Evolutionary conservation across 768 basidiomycete species (phyloP), one percentile per base, ranked within the genome.

Genomic region (Boletellus ananiceps): DNA sequence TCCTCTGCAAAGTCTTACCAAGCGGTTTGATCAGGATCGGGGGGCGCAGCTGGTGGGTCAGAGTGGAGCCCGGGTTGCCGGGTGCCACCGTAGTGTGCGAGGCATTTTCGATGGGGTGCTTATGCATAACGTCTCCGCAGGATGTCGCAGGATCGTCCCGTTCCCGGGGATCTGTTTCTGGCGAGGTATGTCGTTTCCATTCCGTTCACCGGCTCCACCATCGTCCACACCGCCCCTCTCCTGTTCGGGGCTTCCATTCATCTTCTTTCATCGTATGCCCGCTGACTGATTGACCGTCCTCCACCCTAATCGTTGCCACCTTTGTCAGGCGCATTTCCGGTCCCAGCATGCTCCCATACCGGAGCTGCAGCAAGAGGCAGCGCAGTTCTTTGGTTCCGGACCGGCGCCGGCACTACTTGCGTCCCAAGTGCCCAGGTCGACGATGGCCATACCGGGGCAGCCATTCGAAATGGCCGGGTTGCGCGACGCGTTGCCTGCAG

Each of bases 21-120:
- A 93, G 62, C 75, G 79, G 39, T 84, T 92, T 54, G 88, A 89
- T 55, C 75, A 79, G 38, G 91, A 93, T 64, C 76, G 88, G 58
- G 88, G 87, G 8, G 61, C 80, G 2, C 87, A 89, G 64, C 88
- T 90, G 74, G 89, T 91, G 59, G 19, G 65, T 60, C 25, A 7
- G 12, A 2, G 27, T 31, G 44, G 40, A 35, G 39, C 49, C 56
- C 46, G 57, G 49, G 15, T 33, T 21, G 50, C 54, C 47, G 34
- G 43, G 4, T 19, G 3, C 31, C 36, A 15, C n/a, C n/a, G 31
- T n/a, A 16, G 32, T n/a, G 48, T 36, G 36, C 15, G 40, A 40
- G 15, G 35, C 15, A 2, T 40, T 29, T 35, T 29, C 23, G n/a
- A 18, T n/a, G 23, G 21, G 32, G 16, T 40, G 34, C 47, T 59